Evolutionary conservation across 176 grass and related monocot genomes (phyloP).

Genomic region (Cenchrus purpureus): DNA sequence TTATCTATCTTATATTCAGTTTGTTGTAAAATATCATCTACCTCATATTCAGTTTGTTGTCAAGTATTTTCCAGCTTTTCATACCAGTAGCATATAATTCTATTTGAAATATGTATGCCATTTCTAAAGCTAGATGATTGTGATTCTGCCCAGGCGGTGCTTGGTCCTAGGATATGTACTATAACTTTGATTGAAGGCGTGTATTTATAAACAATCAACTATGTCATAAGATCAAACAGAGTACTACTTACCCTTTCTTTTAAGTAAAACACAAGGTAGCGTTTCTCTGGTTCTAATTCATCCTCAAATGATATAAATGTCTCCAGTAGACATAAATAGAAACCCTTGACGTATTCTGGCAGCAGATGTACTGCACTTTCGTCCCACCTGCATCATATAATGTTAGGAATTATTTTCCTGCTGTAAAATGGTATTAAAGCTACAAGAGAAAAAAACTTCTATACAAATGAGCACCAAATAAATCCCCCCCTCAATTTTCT

Average conservation of each 20-base stretch:
- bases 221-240: background rate
- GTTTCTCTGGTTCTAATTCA: constrained; percentile 33
- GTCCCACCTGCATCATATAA: constrained; percentile 41
- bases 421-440: background rate
- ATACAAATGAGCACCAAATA: background rate
- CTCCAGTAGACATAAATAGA: constrained; percentile 38
- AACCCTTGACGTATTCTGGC: constrained; percentile 35
- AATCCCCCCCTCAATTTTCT: background rate
- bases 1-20: background rate
- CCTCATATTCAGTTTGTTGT: background rate
- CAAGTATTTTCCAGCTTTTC: background rate
- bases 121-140: background rate
- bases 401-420: background rate
- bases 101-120: too few species aligned
- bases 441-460: background rate
- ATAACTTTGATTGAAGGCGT: background rate
- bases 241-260: constrained; percentile 36
- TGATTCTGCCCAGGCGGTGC: background rate
- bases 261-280: constrained; percentile 30
- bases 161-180: too few species aligned
- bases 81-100: background rate
- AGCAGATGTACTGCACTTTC: constrained; percentile 28
- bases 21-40: background rate
- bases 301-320: constrained; percentile 46
- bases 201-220: background rate